Base-by-base conservation (phyloP, 1,139 yeast species). In the Hyphopichia fennica region DNA sequence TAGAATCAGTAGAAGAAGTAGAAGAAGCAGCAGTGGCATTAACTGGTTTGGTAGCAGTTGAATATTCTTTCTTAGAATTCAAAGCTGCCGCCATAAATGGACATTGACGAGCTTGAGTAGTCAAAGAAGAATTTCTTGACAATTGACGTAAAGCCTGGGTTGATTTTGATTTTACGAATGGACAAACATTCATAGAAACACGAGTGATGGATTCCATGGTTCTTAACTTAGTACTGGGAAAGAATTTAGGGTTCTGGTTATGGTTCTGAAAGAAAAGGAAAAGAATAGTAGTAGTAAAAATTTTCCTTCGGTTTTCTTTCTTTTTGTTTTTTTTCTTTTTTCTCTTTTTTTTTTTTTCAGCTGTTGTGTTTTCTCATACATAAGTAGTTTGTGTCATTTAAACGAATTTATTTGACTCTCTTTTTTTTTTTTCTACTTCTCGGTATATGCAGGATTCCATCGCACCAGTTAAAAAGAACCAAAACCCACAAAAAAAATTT, bases 71-170 rank as follows among this genome's bases (percentile, higher is more conserved):
- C 45, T 59, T 57, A 32, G 57, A 67, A 38, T 51, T 62, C 53
- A 90, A 66, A 36, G 96, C 96, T 43, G 82, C 82, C 31, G 88
- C 87, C 87, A 90, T 87, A 47, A 89, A 86, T 17, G 98, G 97
- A 65, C 97, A 91, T 50, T 77, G 79, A 38, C 79, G 68, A 42
- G 96, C 96, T 51, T 82, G 81, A 41, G 65, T 57, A 32, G 79
- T 75, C 56, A 88, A 75, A 8, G 82, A 65, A 15, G 70, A 57
- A 28, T 56, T 51, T 54, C 55, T 67, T 61, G 65, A 68, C 52
- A 82, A 58, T 51, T 75, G 72, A 53, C 84, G 79, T 60, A 84
- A 69, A 33, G 87, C 77, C 45, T 79, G 74, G 28, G 83, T 69
- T 10, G 91, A 75, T 28, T 86, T 74, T 25, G 88, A 76, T 62